Evolutionary conservation across 768 basidiomycete genomes (phyloP).

Genomic region (Xerocomus spinulosus): DNA sequence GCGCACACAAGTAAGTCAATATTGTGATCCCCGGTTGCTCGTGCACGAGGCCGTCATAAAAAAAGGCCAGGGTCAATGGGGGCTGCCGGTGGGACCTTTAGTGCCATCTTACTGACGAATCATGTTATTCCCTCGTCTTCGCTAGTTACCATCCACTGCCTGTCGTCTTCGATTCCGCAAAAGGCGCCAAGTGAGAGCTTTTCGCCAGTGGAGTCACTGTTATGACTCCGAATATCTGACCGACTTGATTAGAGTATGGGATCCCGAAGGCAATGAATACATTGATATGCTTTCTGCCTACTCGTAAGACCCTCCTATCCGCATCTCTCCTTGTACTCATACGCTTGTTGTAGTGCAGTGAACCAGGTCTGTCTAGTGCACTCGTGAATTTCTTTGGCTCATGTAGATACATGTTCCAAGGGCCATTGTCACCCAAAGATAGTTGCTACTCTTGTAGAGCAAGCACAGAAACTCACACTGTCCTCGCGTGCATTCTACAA

Average conservation of each 20-base stretch:
- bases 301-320: slow-evolving; percentile 54
- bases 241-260: slow-evolving; percentile 63
- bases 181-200: slow-evolving; percentile 79
- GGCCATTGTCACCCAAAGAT: slow-evolving; percentile 93
- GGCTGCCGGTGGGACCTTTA: slow-evolving; percentile 18
- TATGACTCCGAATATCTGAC: not conserved
- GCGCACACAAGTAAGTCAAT: slow-evolving; percentile 83
- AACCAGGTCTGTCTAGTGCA: slow-evolving; percentile 59
- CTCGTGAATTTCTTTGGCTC: not conserved
- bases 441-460: slow-evolving; percentile 72
- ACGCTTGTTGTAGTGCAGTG: slow-evolving; percentile 54
- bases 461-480: slow-evolving; percentile 87
- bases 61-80: slow-evolving; percentile 18
- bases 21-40: not conserved
- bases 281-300: slow-evolving; percentile 98
- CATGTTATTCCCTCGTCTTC: slow-evolving; percentile 41
- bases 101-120: slow-evolving; percentile 30
- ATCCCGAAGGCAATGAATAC: slow-evolving; percentile 92
- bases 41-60: not conserved
- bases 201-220: slow-evolving; percentile 28
- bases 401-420: slow-evolving; percentile 26
- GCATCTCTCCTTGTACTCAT: slow-evolving; percentile 3
- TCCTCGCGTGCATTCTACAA: slow-evolving; percentile 98
- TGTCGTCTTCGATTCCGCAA: slow-evolving; percentile 86
- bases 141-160: slow-evolving; percentile 93